phyloP scores from a whole-genome alignment of 2,329 filamentous ascomycete species.

The Xylogone sp. region DNA sequence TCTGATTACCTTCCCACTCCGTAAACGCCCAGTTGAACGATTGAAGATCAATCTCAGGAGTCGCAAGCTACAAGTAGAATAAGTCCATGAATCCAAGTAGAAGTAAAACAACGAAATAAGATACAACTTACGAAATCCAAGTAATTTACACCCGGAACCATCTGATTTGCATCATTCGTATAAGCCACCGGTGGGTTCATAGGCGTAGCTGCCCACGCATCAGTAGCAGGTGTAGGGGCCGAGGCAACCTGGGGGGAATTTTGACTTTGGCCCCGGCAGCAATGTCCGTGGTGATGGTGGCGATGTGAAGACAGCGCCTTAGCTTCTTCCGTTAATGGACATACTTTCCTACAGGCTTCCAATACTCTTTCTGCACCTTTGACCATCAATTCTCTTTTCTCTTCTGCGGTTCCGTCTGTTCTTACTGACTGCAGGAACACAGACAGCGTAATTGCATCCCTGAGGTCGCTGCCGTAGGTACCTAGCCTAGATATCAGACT shows the following conservation, averaged over 20 bases:
- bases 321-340: not conserved
- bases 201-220: not conserved
- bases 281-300: not conserved
- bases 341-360: conserved; percentile 12
- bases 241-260: not conserved
- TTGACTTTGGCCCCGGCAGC: not conserved
- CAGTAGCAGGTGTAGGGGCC: not conserved
- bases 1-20: not conserved
- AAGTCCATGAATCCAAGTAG: not conserved
- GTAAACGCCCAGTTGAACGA: not conserved
- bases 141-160: not conserved
- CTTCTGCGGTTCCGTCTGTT: conserved; percentile 21
- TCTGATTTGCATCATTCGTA: not conserved
- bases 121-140: not conserved
- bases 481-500: conserved; percentile 23
- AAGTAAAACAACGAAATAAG: not conserved
- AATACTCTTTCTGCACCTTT: conserved; percentile 26
- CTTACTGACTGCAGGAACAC: conserved; percentile 27
- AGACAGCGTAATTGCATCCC: conserved; percentile 27
- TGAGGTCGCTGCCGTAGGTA: conserved; percentile 25
- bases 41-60: not conserved
- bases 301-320: not conserved
- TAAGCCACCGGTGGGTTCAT: not conserved
- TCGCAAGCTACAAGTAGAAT: not conserved
- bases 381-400: conserved; percentile 23